Percentiles rank a stretch among this genome's conserved stretches.
Evolutionary conservation across 108 stramenopile species (phyloP).

Genomic region (Stephanodiscus minutulus): DNA sequence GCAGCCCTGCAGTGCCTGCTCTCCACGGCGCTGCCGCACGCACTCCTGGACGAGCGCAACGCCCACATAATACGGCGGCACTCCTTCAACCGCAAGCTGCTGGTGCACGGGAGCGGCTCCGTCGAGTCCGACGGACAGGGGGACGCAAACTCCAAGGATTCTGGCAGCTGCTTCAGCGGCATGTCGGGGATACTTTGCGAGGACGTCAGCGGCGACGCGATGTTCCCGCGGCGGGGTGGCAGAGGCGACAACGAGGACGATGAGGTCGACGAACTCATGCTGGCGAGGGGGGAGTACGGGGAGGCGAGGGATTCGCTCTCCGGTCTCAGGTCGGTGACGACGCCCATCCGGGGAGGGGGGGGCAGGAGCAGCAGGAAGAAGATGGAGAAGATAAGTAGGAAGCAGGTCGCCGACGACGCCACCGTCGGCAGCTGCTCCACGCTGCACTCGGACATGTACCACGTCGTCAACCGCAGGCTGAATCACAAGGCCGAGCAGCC

Average conservation of each 20-base stretch:
- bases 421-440: conserved; percentile 34
- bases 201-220: conserved; percentile 14
- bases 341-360: no score
- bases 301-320: conserved; percentile 4
- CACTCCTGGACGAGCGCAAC: conserved; percentile 68
- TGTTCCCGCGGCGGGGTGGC: no score
- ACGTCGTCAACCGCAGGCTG: conserved; percentile 25
- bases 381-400: not conserved
- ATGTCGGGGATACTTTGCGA: conserved; percentile 26
- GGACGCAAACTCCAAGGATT: conserved; percentile 25
- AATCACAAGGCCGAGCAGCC: conserved; percentile 9
- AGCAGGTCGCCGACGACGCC: conserved; percentile 39
- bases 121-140: conserved; percentile 67
- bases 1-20: conserved; percentile 81
- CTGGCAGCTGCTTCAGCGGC: conserved; percentile 36
- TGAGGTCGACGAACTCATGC: conserved; percentile 19
- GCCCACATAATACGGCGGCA: conserved; percentile 73
- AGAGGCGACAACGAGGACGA: conserved; percentile 3
- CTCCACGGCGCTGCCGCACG: conserved; percentile 72
- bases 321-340: not conserved
- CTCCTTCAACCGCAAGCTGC: conserved; percentile 76
- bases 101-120: conserved; percentile 66
- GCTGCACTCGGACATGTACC: conserved; percentile 46
- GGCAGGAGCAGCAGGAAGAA: not conserved
- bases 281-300: conserved; percentile 12